Conservation (phyloP, 2,329 filamentous ascomycete genomes). For the Penicillium sp. region DNA sequence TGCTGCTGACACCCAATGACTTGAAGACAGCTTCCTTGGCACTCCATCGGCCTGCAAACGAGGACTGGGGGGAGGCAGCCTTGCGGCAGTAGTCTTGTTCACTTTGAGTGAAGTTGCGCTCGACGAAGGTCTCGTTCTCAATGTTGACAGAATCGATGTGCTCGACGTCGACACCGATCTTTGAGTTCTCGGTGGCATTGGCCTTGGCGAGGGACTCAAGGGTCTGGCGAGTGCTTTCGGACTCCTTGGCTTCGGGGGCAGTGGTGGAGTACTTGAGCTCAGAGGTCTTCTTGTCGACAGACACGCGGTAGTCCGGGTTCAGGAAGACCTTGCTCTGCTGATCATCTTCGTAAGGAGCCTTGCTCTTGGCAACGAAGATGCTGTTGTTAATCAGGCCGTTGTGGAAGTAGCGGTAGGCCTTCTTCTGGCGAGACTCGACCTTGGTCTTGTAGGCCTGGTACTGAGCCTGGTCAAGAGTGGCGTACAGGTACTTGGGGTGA, state of each 20-base stretch:
- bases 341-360: slow-evolving; percentile 84
- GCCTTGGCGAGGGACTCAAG: slow-evolving; percentile 74
- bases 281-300: slow-evolving; percentile 79
- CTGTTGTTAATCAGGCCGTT: slow-evolving; percentile 97
- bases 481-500: slow-evolving; percentile 93
- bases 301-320: slow-evolving; percentile 87
- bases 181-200: slow-evolving; percentile 62
- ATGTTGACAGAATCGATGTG: slow-evolving; percentile 84
- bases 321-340: slow-evolving; percentile 86
- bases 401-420: slow-evolving; percentile 97
- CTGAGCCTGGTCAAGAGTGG: slow-evolving; percentile 82
- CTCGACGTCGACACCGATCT: slow-evolving; percentile 92
- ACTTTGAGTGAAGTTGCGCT: slow-evolving; percentile 84
- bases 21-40: slow-evolving; percentile 99
- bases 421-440: slow-evolving; percentile 93
- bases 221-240: slow-evolving; percentile 68
- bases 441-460: slow-evolving; percentile 81
- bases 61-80: slow-evolving; percentile 76
- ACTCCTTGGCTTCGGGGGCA: slow-evolving; percentile 62
- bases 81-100: slow-evolving; percentile 86
- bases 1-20: slow-evolving; percentile 80
- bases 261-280: slow-evolving; percentile 70
- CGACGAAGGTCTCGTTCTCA: slow-evolving; percentile 87
- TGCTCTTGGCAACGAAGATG: slow-evolving; percentile 91
- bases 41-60: slow-evolving; percentile 92